Conservation (phyloP, 2,329 filamentous ascomycete species). For the Verticillium nubilum region DNA sequence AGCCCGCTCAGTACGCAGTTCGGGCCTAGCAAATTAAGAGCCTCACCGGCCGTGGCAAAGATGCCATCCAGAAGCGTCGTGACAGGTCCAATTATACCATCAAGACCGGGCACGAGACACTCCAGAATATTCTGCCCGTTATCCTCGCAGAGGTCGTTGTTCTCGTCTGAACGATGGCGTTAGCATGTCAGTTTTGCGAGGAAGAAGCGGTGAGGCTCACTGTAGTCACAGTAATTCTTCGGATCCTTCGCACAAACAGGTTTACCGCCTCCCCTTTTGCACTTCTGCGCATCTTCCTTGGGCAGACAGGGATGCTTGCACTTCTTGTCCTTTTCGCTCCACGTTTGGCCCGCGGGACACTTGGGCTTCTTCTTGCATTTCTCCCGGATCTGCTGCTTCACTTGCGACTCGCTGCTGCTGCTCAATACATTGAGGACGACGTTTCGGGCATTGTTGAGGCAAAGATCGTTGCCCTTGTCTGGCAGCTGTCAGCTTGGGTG, state of each 20-base stretch:
- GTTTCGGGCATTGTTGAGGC: not conserved
- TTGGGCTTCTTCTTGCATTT: constrained; percentile 1
- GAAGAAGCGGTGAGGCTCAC: not conserved
- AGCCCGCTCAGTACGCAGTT: not conserved
- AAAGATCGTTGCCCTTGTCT: not conserved
- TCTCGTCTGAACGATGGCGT: not conserved
- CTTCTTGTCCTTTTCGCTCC: not conserved
- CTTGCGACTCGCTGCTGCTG: not conserved
- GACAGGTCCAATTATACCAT: not conserved
- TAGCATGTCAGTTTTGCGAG: not conserved
- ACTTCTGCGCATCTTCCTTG: not conserved
- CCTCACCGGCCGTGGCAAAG: not conserved
- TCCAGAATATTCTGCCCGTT: not conserved
- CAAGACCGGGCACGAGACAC: not conserved
- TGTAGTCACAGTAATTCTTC: not conserved
- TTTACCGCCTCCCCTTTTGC: not conserved
- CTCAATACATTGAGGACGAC: not conserved
- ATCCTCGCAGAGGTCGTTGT: not conserved
- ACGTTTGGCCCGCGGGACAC: not conserved
- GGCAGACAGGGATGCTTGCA: not conserved
- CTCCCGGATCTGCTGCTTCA: not conserved
- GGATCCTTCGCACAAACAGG: not conserved
- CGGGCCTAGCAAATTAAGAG: not conserved
- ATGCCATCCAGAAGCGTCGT: not conserved
- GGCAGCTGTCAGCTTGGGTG: not conserved